phyloP scores from a whole-genome alignment of 805 yeast species.

The Candida alai region DNA sequence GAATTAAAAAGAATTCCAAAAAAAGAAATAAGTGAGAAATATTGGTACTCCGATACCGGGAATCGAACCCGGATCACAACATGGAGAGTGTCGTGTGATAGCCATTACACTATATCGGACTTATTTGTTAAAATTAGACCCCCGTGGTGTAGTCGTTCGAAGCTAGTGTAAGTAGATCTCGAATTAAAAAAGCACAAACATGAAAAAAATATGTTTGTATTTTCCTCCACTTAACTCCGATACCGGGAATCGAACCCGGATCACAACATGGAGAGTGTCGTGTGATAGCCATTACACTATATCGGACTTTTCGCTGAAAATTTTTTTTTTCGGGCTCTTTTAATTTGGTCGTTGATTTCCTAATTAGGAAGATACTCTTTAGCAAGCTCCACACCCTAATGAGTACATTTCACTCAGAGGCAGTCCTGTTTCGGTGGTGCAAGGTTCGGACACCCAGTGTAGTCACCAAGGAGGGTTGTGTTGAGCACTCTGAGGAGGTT shows the following conservation, averaged over 20 bases:
- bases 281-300: conserved; percentile 28
- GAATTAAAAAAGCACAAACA: neutral
- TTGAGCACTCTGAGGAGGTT: too few relatives aligned
- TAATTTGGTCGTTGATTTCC: too few relatives aligned
- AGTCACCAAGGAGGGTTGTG: too few relatives aligned
- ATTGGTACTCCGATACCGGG: conserved; percentile 18
- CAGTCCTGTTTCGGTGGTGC: too few relatives aligned
- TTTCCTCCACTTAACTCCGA: conserved; percentile 15
- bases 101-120: conserved; percentile 28
- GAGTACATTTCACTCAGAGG: too few relatives aligned
- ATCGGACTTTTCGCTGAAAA: conserved; percentile 15
- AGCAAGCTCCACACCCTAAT: too few relatives aligned
- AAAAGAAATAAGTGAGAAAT: conserved; percentile 6
- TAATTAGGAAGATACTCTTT: too few relatives aligned
- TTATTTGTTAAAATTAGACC: conserved; percentile 2
- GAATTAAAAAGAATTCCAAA: neutral
- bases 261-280: conserved; percentile 23
- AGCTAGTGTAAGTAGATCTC: too few relatives aligned
- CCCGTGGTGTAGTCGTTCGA: too few relatives aligned
- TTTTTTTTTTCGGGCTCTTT: neutral
- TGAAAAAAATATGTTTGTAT: conserved; percentile 7
- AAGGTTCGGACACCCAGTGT: too few relatives aligned
- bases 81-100: conserved; percentile 24
- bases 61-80: conserved; percentile 23
- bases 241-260: conserved; percentile 23